These are phyloP conservation scores for Exophiala dermatitidis DNA, from an alignment of 2,329 filamentous ascomycete genomes.

Conservation along the genomic window DNA sequence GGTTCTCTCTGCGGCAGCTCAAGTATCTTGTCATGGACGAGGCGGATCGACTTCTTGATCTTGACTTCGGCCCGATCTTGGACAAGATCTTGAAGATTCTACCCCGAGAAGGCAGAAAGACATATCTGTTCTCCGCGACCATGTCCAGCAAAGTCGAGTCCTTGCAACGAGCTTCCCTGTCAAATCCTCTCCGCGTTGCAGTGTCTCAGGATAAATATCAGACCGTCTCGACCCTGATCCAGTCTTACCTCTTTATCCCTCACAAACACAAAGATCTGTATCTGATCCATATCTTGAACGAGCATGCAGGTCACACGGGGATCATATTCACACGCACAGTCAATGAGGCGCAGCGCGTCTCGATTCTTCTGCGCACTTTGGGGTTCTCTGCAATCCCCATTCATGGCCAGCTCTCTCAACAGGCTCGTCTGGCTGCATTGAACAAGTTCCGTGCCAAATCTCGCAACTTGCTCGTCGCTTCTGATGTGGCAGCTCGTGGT, in stretches of 20 bases:
- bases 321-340: constrained; percentile 93
- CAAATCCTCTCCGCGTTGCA: constrained; percentile 74
- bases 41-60: constrained; percentile 82
- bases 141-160: constrained; percentile 91
- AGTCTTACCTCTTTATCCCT: constrained; percentile 80
- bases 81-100: constrained; percentile 90
- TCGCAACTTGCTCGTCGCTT: constrained; percentile 83
- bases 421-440: constrained; percentile 74
- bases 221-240: constrained; percentile 80
- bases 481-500: constrained; percentile 83
- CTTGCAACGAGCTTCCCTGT: constrained; percentile 79
- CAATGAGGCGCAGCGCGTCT: constrained; percentile 77
- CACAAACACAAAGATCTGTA: constrained; percentile 85
- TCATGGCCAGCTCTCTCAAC: constrained; percentile 86
- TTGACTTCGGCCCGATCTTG: constrained; percentile 87
- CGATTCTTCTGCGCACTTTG: constrained; percentile 73
- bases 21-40: constrained; percentile 95
- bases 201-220: constrained; percentile 80
- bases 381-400: constrained; percentile 88
- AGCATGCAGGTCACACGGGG: constrained; percentile 74
- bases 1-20: constrained; percentile 73
- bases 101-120: constrained; percentile 64
- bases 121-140: constrained; percentile 88
- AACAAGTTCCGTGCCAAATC: constrained; percentile 78
- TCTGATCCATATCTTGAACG: constrained; percentile 76